phyloP scores from a whole-genome alignment of 441 rosid species.

The Adansonia gregorii region DNA sequence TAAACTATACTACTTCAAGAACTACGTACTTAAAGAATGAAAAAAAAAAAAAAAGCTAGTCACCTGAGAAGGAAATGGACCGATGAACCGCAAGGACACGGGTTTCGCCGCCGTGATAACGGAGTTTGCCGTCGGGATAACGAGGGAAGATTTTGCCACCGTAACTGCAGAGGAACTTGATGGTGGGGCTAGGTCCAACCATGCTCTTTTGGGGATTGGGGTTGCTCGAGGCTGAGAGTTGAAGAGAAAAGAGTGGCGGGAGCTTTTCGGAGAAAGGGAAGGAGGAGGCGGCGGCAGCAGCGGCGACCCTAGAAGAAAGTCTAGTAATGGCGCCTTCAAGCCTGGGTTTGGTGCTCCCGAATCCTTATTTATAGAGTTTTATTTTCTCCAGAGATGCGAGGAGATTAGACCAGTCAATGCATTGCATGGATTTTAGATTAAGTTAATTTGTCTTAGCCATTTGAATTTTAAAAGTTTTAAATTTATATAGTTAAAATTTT shows the following conservation, averaged over 20 bases:
- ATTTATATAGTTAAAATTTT: no score
- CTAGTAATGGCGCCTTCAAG: not conserved
- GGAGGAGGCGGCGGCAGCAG: not conserved
- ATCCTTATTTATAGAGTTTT: not conserved
- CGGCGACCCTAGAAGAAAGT: not conserved
- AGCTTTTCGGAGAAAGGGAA: not conserved
- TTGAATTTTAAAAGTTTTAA: no score
- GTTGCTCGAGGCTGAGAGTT: not conserved
- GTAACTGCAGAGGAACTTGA: conserved; percentile 88
- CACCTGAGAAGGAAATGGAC: conserved; percentile 68
- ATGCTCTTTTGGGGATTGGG: conserved; percentile 26
- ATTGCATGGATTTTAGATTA: no score
- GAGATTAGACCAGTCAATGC: no score
- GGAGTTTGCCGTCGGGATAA: conserved; percentile 79
- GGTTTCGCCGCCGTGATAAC: conserved; percentile 78
- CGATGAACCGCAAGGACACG: conserved; percentile 82
- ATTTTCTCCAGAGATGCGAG: no score
- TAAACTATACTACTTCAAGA: no score
- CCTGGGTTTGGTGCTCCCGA: not conserved
- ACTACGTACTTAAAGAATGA: no score
- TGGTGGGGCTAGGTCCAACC: conserved; percentile 47
- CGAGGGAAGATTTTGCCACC: conserved; percentile 84
- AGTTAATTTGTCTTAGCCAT: no score
- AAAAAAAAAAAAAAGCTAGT: conserved; percentile 21
- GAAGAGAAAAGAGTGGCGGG: not conserved